Base-by-base conservation (phyloP, 2,329 filamentous ascomycete genomes). In the Aspergillus sp. region DNA sequence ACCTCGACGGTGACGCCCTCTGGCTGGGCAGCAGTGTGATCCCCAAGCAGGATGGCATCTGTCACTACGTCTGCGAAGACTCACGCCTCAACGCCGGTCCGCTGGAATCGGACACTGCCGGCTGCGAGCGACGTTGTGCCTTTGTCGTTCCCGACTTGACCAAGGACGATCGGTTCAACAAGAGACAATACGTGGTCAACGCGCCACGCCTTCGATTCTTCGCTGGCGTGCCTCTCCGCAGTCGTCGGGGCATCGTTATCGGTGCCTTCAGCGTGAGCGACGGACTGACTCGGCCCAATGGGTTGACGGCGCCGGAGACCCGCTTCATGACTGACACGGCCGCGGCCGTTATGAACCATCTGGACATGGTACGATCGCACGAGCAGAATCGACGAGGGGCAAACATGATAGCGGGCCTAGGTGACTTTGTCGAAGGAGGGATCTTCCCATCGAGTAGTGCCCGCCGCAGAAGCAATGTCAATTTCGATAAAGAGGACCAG, bases 141-240 rank as follows among this genome's bases (percentile, higher is more conserved):
- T 38, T 53, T 15, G 45, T 54, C 2, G 30, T 57, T 2, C 55
- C 50, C 1, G 55, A 57, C 17, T 20, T 57, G 26, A 57, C 43
- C 5, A 42, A 54, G 15, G 44, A 54, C 12, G 55, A 57, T 2
- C 43, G 45, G 3, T 57, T 49, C 20, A 48, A 32, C 3, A 7
- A 42, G 7, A 34, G 50, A 7, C 55, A 53, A 8, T 53, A 57
- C 41, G 68, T 76, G 1, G 51, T 55, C 0, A 63, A 58, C 3
- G 48, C 65, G 7, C 67, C 71, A 0, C 60, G 71, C 20, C 57
- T 76, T 6, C 67, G 69, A 20, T 85, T 84, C 65, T 82, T 83
- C 56, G 80, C 80, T 5, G 80, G 78, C 4, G 84, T 87, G 0
- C 85, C 85, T 1, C 84, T 89, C 45, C 74, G 80, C 24, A 84